These are phyloP conservation scores for Huntiella moniliformis DNA, from an alignment of 2,329 filamentous ascomycete genomes.

Conservation along the genomic window DNA sequence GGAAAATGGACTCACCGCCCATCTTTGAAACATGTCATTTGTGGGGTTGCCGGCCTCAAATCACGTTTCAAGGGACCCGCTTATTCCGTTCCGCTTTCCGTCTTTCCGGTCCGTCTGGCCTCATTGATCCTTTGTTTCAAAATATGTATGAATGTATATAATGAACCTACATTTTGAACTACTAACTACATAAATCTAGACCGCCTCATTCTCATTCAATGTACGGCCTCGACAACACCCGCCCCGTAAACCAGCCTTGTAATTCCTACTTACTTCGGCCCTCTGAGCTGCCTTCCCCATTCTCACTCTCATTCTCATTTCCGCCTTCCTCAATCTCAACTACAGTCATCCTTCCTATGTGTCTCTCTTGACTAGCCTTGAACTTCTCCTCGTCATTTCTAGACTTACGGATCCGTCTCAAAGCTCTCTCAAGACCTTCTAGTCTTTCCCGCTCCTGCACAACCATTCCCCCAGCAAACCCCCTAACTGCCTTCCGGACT, in stretches of 20 bases:
- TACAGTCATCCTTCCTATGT: background rate
- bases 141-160: too few species aligned
- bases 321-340: background rate
- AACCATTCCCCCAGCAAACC: slow-evolving; percentile 61
- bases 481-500: slow-evolving; percentile 53
- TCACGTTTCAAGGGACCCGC: too few species aligned
- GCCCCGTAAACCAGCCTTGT: background rate
- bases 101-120: too few species aligned
- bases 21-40: too few species aligned
- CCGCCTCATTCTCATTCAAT: background rate
- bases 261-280: background rate
- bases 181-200: background rate
- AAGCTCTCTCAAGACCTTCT: slow-evolving; percentile 60
- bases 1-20: too few species aligned
- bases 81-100: too few species aligned
- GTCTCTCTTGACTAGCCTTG: background rate
- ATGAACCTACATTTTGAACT: too few species aligned
- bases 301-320: background rate
- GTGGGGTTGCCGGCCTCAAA: too few species aligned
- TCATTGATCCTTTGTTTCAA: slow-evolving; percentile 16
- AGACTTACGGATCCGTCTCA: slow-evolving; percentile 37
- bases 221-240: background rate
- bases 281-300: background rate
- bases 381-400: too few species aligned
- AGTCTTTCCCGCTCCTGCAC: slow-evolving; percentile 62